A percentile compares a stretch with the other conserved stretches of the same genome.
These are phyloP conservation scores for Hericium alpestre DNA, from an alignment of 768 basidiomycete genomes.

Conservation along the genomic window DNA sequence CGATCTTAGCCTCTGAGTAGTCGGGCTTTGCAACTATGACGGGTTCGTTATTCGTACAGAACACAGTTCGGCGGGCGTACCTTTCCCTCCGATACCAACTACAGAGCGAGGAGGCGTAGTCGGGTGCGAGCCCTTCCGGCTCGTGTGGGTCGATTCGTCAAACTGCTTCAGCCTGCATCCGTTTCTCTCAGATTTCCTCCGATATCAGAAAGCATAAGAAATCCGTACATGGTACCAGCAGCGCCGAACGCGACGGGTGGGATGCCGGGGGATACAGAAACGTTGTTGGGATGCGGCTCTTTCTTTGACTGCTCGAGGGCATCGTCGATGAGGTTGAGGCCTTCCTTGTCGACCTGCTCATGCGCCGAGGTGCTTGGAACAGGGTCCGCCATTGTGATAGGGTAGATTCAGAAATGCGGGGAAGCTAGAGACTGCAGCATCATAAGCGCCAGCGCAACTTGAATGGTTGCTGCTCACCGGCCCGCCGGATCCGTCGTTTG, in stretches of 20 bases:
- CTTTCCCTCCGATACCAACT: constrained; percentile 84
- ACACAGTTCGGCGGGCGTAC: constrained; percentile 25
- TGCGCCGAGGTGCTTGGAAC: too few species aligned
- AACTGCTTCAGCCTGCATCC: constrained; percentile 61
- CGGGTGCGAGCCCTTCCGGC: constrained; percentile 60
- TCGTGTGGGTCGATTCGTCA: constrained; percentile 63
- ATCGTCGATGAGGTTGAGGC: background rate
- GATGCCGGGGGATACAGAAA: background rate
- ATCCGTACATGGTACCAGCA: constrained; percentile 60
- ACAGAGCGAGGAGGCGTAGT: constrained; percentile 75
- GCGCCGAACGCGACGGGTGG: constrained; percentile 61
- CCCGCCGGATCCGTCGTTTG: too few species aligned
- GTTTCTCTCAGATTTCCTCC: background rate
- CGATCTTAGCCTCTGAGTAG: constrained; percentile 97
- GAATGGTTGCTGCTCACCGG: too few species aligned
- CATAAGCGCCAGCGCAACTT: too few species aligned
- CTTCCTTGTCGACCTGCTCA: background rate
- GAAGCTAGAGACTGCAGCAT: too few species aligned
- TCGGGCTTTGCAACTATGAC: constrained; percentile 87
- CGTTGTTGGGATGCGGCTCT: background rate
- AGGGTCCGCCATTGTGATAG: too few species aligned
- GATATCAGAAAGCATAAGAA: background rate
- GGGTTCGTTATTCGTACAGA: background rate
- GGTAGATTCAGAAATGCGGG: too few species aligned
- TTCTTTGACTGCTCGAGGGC: background rate